Base-by-base conservation (phyloP, 345 rosid genomes). In the Populus nigra region DNA sequence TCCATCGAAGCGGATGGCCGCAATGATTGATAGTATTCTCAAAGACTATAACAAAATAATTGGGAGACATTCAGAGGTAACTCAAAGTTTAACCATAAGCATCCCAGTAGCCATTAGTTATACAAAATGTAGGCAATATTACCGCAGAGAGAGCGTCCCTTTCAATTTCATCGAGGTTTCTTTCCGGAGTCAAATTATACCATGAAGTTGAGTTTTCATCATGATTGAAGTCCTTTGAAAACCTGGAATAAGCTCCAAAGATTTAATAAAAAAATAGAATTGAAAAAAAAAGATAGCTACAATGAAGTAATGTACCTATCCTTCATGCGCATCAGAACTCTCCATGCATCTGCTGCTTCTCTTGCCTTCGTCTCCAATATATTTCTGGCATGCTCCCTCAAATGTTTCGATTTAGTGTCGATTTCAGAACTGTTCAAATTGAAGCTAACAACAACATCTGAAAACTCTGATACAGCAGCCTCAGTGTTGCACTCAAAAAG, bases 291-390 rank as follows among this genome's bases (percentile, higher is more conserved):
- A 43, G 8, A 53, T 41, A 55, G 35, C 36, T 41, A 10, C n/a
- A 55, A 67, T 76, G 2, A 70, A 41, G 39, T 66, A 72, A 57
- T 66, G 47, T 72, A 90, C 97, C 91, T 85, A 80, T 90, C 93
- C 84, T 90, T 92, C 94, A 92, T 92, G 81, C 80, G 85, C 74
- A 88, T 89, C 76, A 92, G 80, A 84, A 89, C 86, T 83, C 90
- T 87, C 65, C 88, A 89, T 57, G 41, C 41, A 38, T 7, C 41
- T 38, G 97, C 93, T 79, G 86, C 92, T 84, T 92, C 93, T 85
- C 88, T 92, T 47, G 97, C 90, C 62, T 88, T 92, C 75, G 86
- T 90, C 88, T 84, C 90, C 65, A 90, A 91, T 67, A 92, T 33
- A 79, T 86, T 83, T 79, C 84, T 88, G 45, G 93, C 88, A 83